Percentiles rank a stretch among this genome's conserved stretches.
These are phyloP conservation scores for Leccinum ponderosum DNA, from an alignment of 1,284 basidiomycete species.

Conservation along the genomic window DNA sequence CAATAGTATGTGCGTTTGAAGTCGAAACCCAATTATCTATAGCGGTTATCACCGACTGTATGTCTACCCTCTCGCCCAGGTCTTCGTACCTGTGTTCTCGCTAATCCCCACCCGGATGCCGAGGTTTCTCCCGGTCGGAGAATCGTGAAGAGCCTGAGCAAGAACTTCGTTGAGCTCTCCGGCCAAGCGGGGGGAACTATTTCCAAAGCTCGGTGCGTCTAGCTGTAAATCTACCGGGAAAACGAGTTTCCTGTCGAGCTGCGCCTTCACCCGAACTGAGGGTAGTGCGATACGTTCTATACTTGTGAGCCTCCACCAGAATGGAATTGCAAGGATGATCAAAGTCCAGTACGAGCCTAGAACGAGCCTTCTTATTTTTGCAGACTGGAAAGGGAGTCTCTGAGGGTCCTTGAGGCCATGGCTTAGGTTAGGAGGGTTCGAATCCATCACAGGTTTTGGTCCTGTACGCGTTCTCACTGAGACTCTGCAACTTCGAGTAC, in stretches of 20 bases:
- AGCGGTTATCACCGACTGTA: constrained; percentile 11
- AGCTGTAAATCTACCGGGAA: constrained; percentile 58
- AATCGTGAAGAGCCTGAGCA: constrained; percentile 16
- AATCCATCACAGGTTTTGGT: constrained; percentile 25
- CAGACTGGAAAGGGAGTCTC: constrained; percentile 53
- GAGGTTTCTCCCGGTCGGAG: constrained; percentile 41
- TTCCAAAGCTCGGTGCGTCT: constrained; percentile 32
- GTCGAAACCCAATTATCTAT: constrained; percentile 15
- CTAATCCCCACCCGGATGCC: constrained; percentile 33
- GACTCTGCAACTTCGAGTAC: constrained; percentile 12
- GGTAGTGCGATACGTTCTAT: constrained; percentile 81
- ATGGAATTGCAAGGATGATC: constrained; percentile 71
- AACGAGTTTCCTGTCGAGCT: constrained; percentile 45
- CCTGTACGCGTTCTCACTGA: constrained; percentile 1
- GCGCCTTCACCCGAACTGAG: constrained; percentile 55
- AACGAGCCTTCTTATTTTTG: constrained; percentile 52
- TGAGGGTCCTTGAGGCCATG: constrained; percentile 47
- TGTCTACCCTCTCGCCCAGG: neutral
- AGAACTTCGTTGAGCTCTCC: constrained; percentile 26
- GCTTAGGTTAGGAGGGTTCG: constrained; percentile 7
- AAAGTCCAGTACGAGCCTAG: constrained; percentile 76
- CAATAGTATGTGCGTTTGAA: constrained; percentile 23
- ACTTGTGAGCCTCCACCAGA: constrained; percentile 90
- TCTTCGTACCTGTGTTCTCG: constrained; percentile 28
- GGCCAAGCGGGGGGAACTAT: constrained; percentile 9